A percentile compares a stretch with the other conserved stretches of the same genome.
Conservation (phyloP, 78 protist genomes). For the Pelomyxa schiedti region DNA sequence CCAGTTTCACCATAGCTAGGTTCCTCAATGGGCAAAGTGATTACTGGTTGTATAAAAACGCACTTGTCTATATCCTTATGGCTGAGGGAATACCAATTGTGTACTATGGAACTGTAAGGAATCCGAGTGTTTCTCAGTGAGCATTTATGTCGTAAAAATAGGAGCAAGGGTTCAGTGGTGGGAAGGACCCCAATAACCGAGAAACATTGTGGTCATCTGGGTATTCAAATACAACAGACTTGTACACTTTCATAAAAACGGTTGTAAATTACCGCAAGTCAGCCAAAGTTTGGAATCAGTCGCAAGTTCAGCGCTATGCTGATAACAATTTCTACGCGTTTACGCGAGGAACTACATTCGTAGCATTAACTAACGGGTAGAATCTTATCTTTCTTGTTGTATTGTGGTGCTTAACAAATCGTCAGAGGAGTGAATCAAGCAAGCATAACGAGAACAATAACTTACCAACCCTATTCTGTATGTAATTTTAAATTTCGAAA, state of each 20-base stretch:
- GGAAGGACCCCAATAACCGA: conserved; percentile 38
- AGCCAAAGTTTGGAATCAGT: too few relatives aligned
- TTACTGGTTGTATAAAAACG: conserved; percentile 3
- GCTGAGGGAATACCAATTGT: conserved; percentile 38
- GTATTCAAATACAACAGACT: too few relatives aligned
- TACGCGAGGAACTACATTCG: conserved; percentile 7
- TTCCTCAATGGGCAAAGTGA: conserved; percentile 15
- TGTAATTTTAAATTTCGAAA: too few relatives aligned
- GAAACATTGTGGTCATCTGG: conserved; percentile 38
- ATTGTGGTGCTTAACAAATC: too few relatives aligned
- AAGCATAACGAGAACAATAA: too few relatives aligned
- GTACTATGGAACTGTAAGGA: conserved; percentile 68
- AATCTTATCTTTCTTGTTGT: too few relatives aligned
- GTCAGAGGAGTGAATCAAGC: too few relatives aligned
- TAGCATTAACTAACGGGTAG: conserved; percentile 24
- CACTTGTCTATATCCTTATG: conserved; percentile 23
- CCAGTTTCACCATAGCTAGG: conserved; percentile 56
- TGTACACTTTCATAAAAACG: too few relatives aligned
- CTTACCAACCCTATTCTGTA: too few relatives aligned
- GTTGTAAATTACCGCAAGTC: too few relatives aligned
- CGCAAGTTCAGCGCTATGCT: conserved; percentile 2
- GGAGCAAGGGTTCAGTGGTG: conserved; percentile 41
- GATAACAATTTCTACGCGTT: conserved; percentile 11
- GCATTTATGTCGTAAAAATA: too few relatives aligned
- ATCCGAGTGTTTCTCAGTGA: too few relatives aligned